Percentiles rank a stretch among this genome's conserved stretches.
Evolutionary conservation across 2,329 filamentous ascomycete species (phyloP).

Genomic region (Acrodontium crateriforme): DNA sequence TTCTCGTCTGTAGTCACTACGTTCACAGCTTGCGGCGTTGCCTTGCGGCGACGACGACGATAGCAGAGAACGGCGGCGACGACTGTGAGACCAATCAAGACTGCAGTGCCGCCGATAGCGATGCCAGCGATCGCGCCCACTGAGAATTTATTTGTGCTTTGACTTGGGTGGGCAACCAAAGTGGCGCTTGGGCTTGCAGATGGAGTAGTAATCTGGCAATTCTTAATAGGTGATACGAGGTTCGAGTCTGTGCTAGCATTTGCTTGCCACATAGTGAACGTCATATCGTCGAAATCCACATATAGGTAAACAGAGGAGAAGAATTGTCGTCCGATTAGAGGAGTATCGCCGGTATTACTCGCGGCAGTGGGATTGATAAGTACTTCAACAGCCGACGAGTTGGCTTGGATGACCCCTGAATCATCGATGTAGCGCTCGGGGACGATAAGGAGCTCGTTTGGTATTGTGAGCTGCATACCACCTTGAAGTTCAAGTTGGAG

Average conservation of each 20-base stretch:
- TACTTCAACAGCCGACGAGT: slow-evolving; percentile 1
- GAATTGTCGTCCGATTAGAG: slow-evolving; percentile 4
- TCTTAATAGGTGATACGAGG: slow-evolving; percentile 1
- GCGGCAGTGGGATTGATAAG: slow-evolving; percentile 1
- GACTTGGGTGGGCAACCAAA: neutral
- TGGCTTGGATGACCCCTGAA: neutral
- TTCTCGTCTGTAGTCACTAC: too few species aligned
- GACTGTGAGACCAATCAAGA: neutral
- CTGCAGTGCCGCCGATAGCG: slow-evolving; percentile 6
- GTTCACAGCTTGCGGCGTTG: too few species aligned
- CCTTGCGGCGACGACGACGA: neutral
- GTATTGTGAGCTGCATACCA: slow-evolving; percentile 1
- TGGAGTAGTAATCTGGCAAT: neutral
- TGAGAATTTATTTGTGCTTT: neutral
- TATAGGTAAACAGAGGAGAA: slow-evolving; percentile 4
- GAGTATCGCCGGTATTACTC: neutral
- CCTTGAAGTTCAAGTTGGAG: slow-evolving; percentile 1
- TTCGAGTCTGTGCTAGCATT: slow-evolving; percentile 4
- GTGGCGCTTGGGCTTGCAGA: neutral
- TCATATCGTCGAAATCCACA: slow-evolving; percentile 4
- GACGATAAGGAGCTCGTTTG: slow-evolving; percentile 3
- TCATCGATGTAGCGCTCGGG: neutral
- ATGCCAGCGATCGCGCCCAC: slow-evolving; percentile 4
- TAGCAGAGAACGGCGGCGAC: neutral
- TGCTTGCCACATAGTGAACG: slow-evolving; percentile 5